These are phyloP conservation scores for Erucastrum elatum DNA, from an alignment of 345 rosid genomes.

Conservation along the genomic window DNA sequence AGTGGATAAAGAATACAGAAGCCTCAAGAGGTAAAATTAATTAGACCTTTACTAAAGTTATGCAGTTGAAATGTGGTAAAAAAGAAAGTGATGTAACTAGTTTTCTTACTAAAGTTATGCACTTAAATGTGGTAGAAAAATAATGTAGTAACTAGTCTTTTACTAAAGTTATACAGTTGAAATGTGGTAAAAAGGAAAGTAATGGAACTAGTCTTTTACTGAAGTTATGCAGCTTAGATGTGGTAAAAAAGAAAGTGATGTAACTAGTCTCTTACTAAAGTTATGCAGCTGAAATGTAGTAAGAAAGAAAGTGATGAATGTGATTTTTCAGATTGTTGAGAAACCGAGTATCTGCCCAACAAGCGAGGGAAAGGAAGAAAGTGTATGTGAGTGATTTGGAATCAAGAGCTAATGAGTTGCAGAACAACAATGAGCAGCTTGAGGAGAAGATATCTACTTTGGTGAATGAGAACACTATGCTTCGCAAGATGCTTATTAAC, in stretches of 20 bases:
- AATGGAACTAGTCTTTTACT: neutral
- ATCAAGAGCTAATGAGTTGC: neutral
- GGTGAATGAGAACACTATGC: neutral
- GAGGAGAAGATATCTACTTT: neutral
- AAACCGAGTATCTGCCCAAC: neutral
- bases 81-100: neutral
- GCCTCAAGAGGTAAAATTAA: neutral
- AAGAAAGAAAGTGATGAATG: neutral
- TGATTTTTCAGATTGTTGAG: neutral
- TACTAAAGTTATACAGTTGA: neutral
- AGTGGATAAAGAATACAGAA: neutral
- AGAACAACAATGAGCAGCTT: neutral
- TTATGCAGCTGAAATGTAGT: neutral
- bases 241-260: neutral
- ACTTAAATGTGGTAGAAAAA: neutral
- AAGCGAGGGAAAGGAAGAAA: neutral
- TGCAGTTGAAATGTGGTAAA: neutral
- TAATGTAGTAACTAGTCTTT: neutral
- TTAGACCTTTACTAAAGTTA: neutral
- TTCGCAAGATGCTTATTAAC: neutral
- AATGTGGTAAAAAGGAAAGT: neutral
- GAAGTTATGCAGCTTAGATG: neutral
- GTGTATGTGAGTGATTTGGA: neutral
- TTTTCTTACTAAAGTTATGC: neutral
- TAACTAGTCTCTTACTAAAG: neutral